Conservation (phyloP, 192 early-diverging fungal species). For the Gaertneriomyces semiglobifer region DNA sequence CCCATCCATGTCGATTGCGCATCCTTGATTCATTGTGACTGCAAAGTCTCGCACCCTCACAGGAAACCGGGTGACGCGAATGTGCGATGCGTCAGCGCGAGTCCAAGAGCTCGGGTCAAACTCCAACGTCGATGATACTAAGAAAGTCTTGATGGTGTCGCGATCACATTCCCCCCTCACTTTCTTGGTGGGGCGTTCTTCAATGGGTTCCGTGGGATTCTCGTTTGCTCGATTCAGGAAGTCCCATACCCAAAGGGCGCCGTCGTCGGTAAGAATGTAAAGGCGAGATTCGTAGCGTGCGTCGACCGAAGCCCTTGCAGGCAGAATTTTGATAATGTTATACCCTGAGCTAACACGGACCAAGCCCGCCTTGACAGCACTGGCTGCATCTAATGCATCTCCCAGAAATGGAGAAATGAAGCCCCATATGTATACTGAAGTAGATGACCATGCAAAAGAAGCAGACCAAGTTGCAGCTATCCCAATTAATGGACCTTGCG, state of each 20-base stretch:
- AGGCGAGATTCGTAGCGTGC: background rate
- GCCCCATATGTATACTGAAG: constrained; percentile 17
- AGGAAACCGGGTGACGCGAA: background rate
- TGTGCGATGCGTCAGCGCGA: background rate
- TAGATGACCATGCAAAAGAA: constrained; percentile 16
- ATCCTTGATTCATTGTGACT: background rate
- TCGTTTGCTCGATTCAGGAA: background rate
- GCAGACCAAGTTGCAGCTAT: constrained; percentile 16
- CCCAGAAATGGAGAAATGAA: constrained; percentile 8
- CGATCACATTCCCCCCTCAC: background rate
- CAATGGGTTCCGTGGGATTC: background rate
- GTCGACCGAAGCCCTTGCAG: background rate
- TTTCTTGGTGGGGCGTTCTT: background rate
- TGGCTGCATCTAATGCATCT: background rate
- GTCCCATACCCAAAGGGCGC: background rate
- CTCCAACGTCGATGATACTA: background rate
- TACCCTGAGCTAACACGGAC: background rate
- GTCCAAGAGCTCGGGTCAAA: background rate
- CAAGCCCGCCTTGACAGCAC: background rate
- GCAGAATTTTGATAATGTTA: background rate
- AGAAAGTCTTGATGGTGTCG: background rate
- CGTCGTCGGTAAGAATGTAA: background rate
- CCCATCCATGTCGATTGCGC: constrained; percentile 4
- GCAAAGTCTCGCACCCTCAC: constrained; percentile 12
- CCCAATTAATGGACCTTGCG: background rate